Evolutionary conservation across 345 rosid species (phyloP), one percentile per base, ranked within the genome.

Genomic region (Murraya koenigii): DNA sequence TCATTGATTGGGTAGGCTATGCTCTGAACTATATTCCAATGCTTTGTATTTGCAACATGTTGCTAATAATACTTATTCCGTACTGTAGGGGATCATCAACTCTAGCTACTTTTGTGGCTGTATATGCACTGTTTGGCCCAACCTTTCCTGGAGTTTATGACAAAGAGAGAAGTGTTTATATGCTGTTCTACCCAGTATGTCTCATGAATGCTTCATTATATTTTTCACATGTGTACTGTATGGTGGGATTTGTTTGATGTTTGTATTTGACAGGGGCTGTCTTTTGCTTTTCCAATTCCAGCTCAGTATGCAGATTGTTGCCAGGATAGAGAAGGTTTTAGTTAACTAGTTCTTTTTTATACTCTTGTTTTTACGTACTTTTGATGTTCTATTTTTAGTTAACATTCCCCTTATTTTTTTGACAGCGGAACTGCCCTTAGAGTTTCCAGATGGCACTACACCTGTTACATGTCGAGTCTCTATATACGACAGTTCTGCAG

Each of bases 361-460:
- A 66, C 66, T 11, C 77, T 61, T 72, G 14, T 14, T 78, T 77
- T 32, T 54, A 30, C 76, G 8, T 64, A 28, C 14, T 65, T 64
- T 75, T 76, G 26, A 59, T 36, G 23, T 72, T 80, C 35, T 55
- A 20, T 25, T 56, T 54, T 56, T 54, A 23, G 33, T 78, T 69
- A 54, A 55, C 33, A 54, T 23, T 63, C 25, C 63, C 60, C 74
- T 22, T 74, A 5, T 80, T 66, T 58, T 71, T 59, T 52, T 80
- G 78, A 75, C 82, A 96, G 99, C 93, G 83, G 98, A 90, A 84
- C 80, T 94, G 63, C 99, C 99, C 6, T 83, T 94, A 80, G 99
- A 96, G 90, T 94, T 96, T 85, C 97, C 99, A 8, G 97, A 94
- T 87, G 99, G 99, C 47, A 96, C 98, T 22, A 94, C 98, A 28